Base-by-base conservation (phyloP, 768 basidiomycete genomes). In the Podaxis rugospora region DNA sequence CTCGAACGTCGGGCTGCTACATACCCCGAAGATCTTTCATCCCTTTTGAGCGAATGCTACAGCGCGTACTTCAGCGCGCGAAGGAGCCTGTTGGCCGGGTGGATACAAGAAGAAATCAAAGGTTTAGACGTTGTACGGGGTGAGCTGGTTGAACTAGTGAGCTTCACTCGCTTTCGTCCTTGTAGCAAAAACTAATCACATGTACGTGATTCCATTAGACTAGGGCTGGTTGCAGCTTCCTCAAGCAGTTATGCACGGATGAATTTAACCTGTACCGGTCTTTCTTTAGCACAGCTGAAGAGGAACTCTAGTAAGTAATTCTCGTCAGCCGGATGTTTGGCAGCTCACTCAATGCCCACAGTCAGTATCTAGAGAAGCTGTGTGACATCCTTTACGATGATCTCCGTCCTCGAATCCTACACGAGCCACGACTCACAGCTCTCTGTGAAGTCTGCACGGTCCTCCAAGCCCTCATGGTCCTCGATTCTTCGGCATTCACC, bases 371-470 rank as follows among this genome's bases (percentile, higher is more conserved):
- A 23, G 95, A 97, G 75, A 88, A 82, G 2, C 81, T 98, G 0
- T 98, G 95, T 66, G 96, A 98, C 73, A 84, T 93, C 66, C 85
- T 99, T 36, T 97, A 95, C 70, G 97, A 98, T 70, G 93, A 95
- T 64, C 84, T 99, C 1, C 90, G 96, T 1, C 97, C 96, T 4
- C 87, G 95, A 4, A 98, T 99, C 63, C 81, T 98, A 1, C 95
- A 98, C 66, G 96, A 98, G 68, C 88, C 89, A 0, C 86, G 90
- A 4, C 83, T 99, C 50, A 88, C 89, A 1, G 87, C 87, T 0
- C 84, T 99, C 1, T 95, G 95, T 70, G 92, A 95, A 71, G 93
- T 98, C 25, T 99, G 96, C 78, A 98, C 93, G 0, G 93, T 99
- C 18, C 80, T 99, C 2, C 92, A 95, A 70, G 96, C 95, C 0